Evolutionary conservation across 2,329 filamentous ascomycete genomes (phyloP).

Genomic region (Thelonectria blattea): DNA sequence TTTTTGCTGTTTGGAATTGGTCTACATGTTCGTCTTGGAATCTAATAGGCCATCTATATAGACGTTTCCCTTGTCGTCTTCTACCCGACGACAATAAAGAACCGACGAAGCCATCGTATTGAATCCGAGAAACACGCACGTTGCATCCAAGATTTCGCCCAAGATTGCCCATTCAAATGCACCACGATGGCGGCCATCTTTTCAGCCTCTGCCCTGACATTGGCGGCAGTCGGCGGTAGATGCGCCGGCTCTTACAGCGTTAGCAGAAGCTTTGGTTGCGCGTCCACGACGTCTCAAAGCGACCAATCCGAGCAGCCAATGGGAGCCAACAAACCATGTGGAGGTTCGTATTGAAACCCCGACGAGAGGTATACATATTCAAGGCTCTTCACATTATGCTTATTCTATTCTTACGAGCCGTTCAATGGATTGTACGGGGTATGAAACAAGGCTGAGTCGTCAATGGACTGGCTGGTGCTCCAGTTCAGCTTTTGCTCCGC

Average conservation of each 20-base stretch:
- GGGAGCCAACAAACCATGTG: neutral
- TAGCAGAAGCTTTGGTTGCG: neutral
- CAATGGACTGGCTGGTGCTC: too few relatives aligned
- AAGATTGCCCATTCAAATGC: neutral
- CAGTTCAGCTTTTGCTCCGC: too few relatives aligned
- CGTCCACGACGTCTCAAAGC: conserved; percentile 25
- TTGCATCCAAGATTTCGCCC: too few relatives aligned
- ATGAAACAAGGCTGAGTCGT: too few relatives aligned
- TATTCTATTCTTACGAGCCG: neutral
- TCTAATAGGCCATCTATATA: conserved; percentile 8
- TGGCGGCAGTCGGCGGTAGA: conserved; percentile 7
- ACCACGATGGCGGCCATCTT: neutral
- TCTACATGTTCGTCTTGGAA: neutral
- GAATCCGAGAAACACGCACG: conserved; percentile 12
- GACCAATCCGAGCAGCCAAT: conserved; percentile 36
- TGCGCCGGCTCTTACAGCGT: conserved; percentile 7
- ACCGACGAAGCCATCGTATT: conserved; percentile 18
- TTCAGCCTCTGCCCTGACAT: neutral
- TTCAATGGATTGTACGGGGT: neutral
- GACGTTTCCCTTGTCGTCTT: too few relatives aligned
- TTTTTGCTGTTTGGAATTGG: neutral
- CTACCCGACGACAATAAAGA: too few relatives aligned
- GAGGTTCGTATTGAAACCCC: neutral
- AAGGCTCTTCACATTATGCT: neutral
- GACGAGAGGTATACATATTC: neutral